Evolutionary conservation across 768 basidiomycete genomes (phyloP), one percentile per base, ranked within the genome.

Genomic region (Boletus vinaceobasis): DNA sequence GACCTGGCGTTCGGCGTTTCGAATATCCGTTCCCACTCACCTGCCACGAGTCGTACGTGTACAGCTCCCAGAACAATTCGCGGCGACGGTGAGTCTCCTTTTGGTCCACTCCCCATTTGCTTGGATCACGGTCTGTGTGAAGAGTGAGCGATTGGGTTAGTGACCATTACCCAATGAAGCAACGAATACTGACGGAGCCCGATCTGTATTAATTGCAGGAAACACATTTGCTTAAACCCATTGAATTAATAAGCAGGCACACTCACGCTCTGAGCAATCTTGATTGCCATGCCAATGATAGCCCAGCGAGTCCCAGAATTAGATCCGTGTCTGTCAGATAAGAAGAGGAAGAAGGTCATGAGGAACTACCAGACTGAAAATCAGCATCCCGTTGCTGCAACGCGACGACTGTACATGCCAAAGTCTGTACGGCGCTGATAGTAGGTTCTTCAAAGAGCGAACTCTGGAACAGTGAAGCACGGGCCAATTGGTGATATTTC

Each of bases 291-390:
- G 15, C 86, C 86, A 76, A 86, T 85, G 49, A 84, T 79, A 7
- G 80, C 80, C 84, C 84, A 87, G 37, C 85, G 77, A 32, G 81
- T 77, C 13, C 84, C 83, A 62, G 84, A 82, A 62, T 75, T 79
- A 32, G 80, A 82, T 14, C 85, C 85, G 69, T 87, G 83, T 57
- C 85, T 78, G 70, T 87, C 85, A 53, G 79, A 77, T 48, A 87
- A 74, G 71, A 86, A 87, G 35, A 87, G 75, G 63, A 86, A 87
- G 63, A 79, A 85, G 10, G 84, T 79, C 85, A 87, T 87, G 55
- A 87, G 73, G 65, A 79, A 84, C 85, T 87, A 56, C 31, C 38
- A 49, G 19, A 73, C 5, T 2, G 9, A 17, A 27, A 4, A 35
- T 66, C 33, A 70, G 55, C 13, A 44, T 75, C 50, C 71, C 73